Evolutionary conservation across 768 basidiomycete species (phyloP).

Genomic region (Neoboletus subvelutipes): DNA sequence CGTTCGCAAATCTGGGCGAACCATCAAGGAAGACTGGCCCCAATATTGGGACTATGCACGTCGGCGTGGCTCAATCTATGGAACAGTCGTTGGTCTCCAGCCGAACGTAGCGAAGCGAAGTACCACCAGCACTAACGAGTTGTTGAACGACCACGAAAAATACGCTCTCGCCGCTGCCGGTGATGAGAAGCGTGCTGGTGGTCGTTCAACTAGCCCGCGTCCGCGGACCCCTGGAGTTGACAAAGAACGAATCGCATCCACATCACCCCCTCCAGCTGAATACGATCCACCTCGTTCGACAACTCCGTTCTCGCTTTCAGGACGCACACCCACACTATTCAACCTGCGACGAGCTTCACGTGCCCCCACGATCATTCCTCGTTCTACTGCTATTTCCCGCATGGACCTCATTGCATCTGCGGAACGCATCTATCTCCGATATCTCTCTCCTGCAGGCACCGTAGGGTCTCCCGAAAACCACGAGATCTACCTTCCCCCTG

Average conservation of each 20-base stretch:
- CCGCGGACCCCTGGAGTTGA: conserved; percentile 40
- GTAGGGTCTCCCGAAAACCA: conserved; percentile 86
- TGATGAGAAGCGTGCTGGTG: conserved; percentile 49
- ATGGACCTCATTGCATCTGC: conserved; percentile 89
- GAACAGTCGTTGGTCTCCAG: conserved; percentile 78
- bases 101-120: conserved; percentile 68
- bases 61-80: conserved; percentile 89
- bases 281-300: conserved; percentile 60
- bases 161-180: conserved; percentile 49
- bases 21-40: conserved; percentile 97
- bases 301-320: conserved; percentile 76
- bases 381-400: conserved; percentile 87
- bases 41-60: conserved; percentile 96
- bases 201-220: conserved; percentile 59
- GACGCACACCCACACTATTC: conserved; percentile 76
- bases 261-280: conserved; percentile 48
- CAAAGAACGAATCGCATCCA: conserved; percentile 42
- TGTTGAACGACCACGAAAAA: conserved; percentile 70
- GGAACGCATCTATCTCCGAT: conserved; percentile 94
- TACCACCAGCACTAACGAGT: conserved; percentile 76
- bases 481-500: conserved; percentile 95
- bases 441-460: conserved; percentile 79
- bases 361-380: conserved; percentile 92
- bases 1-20: conserved; percentile 88
- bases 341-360: conserved; percentile 75